Evolutionary conservation across 2,329 filamentous ascomycete genomes (phyloP).

Genomic region (Clarireedia sp.): DNA sequence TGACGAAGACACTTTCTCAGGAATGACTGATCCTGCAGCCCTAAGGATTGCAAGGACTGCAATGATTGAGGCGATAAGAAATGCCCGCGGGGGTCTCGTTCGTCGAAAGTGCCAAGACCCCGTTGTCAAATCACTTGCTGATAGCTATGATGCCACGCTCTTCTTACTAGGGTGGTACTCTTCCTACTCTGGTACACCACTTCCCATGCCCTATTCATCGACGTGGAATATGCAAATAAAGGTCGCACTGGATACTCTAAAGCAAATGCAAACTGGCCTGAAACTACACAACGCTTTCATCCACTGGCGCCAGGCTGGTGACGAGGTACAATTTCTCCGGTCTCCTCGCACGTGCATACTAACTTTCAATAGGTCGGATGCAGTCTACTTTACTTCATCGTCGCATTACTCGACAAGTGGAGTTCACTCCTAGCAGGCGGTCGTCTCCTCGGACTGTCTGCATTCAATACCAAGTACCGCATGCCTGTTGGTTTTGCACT

Average conservation of each 20-base stretch:
- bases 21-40: slow-evolving; percentile 30
- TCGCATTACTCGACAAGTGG: slow-evolving; percentile 31
- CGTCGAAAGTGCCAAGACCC: slow-evolving; percentile 9
- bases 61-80: slow-evolving; percentile 32
- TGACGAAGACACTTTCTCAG: slow-evolving; percentile 2
- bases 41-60: slow-evolving; percentile 3
- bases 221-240: slow-evolving; percentile 30
- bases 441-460: slow-evolving; percentile 31
- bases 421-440: slow-evolving; percentile 22
- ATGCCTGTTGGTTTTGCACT: slow-evolving; percentile 36
- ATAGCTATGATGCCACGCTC: slow-evolving; percentile 35
- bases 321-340: slow-evolving; percentile 39
- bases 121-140: slow-evolving; percentile 32
- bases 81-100: slow-evolving; percentile 6
- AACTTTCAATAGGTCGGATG: slow-evolving; percentile 15
- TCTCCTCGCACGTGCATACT: background rate
- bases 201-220: slow-evolving; percentile 28
- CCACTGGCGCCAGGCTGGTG: slow-evolving; percentile 28
- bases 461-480: slow-evolving; percentile 32
- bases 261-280: slow-evolving; percentile 27
- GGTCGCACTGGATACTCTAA: slow-evolving; percentile 26
- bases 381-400: slow-evolving; percentile 30
- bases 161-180: slow-evolving; percentile 30
- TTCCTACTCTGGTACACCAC: slow-evolving; percentile 34
- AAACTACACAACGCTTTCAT: slow-evolving; percentile 29